Percentiles rank a stretch among this genome's conserved stretches.
Evolutionary conservation across 495 filamentous ascomycete genomes (phyloP).

Genomic region (Halenospora varia): DNA sequence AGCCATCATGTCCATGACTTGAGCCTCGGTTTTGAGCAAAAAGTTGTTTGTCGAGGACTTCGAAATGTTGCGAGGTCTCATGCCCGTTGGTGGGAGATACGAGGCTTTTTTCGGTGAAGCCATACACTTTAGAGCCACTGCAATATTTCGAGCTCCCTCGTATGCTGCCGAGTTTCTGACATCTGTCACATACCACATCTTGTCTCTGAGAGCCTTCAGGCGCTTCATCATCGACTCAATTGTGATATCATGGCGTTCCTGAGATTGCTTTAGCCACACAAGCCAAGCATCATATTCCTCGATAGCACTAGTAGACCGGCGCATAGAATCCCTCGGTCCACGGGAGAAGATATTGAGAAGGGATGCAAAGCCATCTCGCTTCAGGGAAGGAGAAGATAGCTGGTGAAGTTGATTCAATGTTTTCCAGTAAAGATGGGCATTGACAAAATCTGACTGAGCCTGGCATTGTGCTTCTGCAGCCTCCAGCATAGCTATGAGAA

Average conservation of each 20-base stretch:
- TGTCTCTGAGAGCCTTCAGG: slow-evolving; percentile 70
- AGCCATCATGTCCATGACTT: slow-evolving; percentile 83
- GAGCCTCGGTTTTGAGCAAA: slow-evolving; percentile 78
- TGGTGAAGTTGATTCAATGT: slow-evolving; percentile 60
- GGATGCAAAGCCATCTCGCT: slow-evolving; percentile 59
- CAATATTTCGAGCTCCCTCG: slow-evolving; percentile 83
- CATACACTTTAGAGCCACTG: slow-evolving; percentile 90
- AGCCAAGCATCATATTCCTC: slow-evolving; percentile 74
- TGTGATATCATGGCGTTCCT: slow-evolving; percentile 61
- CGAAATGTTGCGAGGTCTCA: slow-evolving; percentile 34
- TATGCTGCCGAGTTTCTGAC: slow-evolving; percentile 88
- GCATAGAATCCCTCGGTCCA: slow-evolving; percentile 63
- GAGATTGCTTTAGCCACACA: slow-evolving; percentile 68
- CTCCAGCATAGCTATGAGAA: slow-evolving; percentile 64
- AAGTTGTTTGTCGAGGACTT: slow-evolving; percentile 61
- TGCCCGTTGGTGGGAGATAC: slow-evolving; percentile 7
- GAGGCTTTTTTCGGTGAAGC: slow-evolving; percentile 54
- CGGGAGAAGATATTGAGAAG: slow-evolving; percentile 68
- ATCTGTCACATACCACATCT: slow-evolving; percentile 99
- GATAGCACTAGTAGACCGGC: slow-evolving; percentile 59
- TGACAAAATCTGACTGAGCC: slow-evolving; percentile 65
- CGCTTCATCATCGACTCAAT: slow-evolving; percentile 66
- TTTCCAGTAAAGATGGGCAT: slow-evolving; percentile 65
- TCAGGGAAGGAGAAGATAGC: slow-evolving; percentile 58
- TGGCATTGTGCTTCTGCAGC: slow-evolving; percentile 63